Base-by-base conservation (phyloP, 2,329 filamentous ascomycete genomes). In the Fusarium sp. region DNA sequence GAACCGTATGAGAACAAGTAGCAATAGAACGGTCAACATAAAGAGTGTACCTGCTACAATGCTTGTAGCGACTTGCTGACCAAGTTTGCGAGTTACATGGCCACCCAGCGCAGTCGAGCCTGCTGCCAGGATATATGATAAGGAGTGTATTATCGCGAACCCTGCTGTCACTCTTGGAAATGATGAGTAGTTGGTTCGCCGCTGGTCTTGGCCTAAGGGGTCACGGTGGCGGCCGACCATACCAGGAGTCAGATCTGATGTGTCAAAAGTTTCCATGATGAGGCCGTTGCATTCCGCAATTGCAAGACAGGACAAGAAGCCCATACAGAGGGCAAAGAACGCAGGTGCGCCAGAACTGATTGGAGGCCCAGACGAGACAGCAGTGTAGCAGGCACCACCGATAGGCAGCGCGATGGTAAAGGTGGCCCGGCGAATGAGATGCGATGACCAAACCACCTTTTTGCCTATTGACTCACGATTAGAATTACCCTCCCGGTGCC, bases 211-310 rank as follows among this genome's bases (percentile, higher is more conserved):
- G 14, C 75, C 74, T 7, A 79, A 79, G 5, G 73, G 71, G n/a
- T 80, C 80, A 26, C 78, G 80, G n/a, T 82, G 82, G 17, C 82
- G 82, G 28, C 86, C 86, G 8, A 85, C 91, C 82, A 91, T 89
- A 12, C 90, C 89, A 3, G 90, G 88, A 68, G 91, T 90, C 6
- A 94, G 82, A 75, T 94, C 92, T 39, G 89, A 92, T n/a, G 89
- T 91, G 75, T 94, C 92, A 75, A 90, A 94, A 0, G 89, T 89
- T 74, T 94, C 91, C 91, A 94, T 94, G 74, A 94, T 85, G 30
- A 94, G 79, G 1, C 91, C 90, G 66, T 90, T 87, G 76, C 91
- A 93, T 77, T 94, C 91, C 4, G 91, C 87, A 44, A 93, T 88
- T 2, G 90, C 91, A 11, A 95, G 84, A 50, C 88, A 89, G 3